Evolutionary conservation across 345 rosid species (phyloP), one percentile per base, ranked within the genome.

Genomic region (Nephelium lappaceum): DNA sequence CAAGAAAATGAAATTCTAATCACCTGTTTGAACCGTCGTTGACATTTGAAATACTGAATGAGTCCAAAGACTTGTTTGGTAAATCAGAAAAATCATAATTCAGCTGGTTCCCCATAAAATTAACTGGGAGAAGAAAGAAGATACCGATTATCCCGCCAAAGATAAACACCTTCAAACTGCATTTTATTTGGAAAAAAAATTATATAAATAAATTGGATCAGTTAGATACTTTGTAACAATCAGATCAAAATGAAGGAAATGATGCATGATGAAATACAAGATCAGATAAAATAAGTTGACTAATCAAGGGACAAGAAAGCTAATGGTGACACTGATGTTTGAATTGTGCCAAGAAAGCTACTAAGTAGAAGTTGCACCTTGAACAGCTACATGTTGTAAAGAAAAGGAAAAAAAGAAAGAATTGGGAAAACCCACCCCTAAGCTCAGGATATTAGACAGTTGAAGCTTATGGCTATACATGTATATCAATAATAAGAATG

Each of bases 11-110:
- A 63, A 38, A 72, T 45, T 58, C 14, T 42, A 10, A 74, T 58
- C 23, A 95, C 98, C 94, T 85, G 80, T 90, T 88, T 76, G 99
- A 95, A 67, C 99, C 97, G 67, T 89, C 82, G 25, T 92, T 75
- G 63, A 95, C 97, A 83, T 95, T 95, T 25, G 97, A 92, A 76
- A 93, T 89, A 80, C 98, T 90, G 88, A 95, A 93, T 6, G 89
- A 86, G 14, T 92, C 97, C 81, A 95, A 83, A 77, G 98, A 88
- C 82, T 85, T 92, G 77, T 87, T 85, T 19, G 89, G 83, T 77
- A 95, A 81, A 78, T 90, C 86, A 58, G 86, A 85, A 78, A 88
- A 81, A 80, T 88, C 94, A 63, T 83, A 84, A 72, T 71, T 73
- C 39, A 93, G 81, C 84, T 95, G 98, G 51, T 84, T 87, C 60